Conservation (phyloP, 2,329 filamentous ascomycete species). For the Pseudogymnoascus sp. region DNA sequence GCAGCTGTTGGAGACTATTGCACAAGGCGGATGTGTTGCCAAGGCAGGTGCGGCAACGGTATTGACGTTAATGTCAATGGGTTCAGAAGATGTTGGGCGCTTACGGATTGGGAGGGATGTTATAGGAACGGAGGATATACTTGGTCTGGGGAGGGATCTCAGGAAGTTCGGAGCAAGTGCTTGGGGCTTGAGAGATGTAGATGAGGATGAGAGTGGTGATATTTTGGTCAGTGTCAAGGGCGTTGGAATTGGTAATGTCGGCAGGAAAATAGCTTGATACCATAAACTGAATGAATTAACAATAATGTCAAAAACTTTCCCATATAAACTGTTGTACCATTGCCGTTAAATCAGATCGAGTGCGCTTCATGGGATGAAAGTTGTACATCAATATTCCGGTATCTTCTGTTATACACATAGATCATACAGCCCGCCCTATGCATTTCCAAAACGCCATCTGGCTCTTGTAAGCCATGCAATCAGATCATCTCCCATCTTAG, state of each 20-base stretch:
- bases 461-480: constrained; percentile 5
- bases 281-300: constrained; percentile 9
- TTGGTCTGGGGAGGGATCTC: constrained; percentile 76
- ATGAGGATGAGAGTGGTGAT: constrained; percentile 54
- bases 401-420: constrained; percentile 8
- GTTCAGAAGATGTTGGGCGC: constrained; percentile 87
- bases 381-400: constrained; percentile 6
- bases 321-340: background rate
- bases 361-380: background rate
- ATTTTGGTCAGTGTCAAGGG: constrained; percentile 88
- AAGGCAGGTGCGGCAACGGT: constrained; percentile 64
- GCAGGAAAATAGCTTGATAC: constrained; percentile 68
- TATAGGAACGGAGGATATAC: constrained; percentile 69
- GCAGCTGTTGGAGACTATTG: constrained; percentile 77
- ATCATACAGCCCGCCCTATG: constrained; percentile 9
- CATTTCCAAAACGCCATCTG: constrained; percentile 9
- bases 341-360: background rate
- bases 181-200: constrained; percentile 78
- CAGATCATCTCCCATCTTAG: constrained; percentile 12
- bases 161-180: constrained; percentile 82
- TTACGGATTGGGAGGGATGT: constrained; percentile 75
- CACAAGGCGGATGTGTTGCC: constrained; percentile 73
- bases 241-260: constrained; percentile 87
- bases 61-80: constrained; percentile 93
- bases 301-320: constrained; percentile 6